Conservation (phyloP, 2,329 filamentous ascomycete species). For the Ascomycota sp. region DNA sequence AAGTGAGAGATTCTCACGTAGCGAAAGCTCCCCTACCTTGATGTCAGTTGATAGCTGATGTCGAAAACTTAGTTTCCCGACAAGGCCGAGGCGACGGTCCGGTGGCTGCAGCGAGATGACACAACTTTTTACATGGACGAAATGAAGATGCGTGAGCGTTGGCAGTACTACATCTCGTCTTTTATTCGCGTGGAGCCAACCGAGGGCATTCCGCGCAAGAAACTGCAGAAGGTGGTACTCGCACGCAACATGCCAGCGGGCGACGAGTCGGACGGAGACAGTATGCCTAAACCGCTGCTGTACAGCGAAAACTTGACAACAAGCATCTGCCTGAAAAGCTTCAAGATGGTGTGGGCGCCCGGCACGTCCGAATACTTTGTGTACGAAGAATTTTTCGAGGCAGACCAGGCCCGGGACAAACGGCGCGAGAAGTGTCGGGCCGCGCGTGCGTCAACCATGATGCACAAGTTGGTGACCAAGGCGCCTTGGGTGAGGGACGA, state of each 20-base stretch:
- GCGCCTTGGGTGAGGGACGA: conserved; percentile 62
- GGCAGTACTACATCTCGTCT: conserved; percentile 91
- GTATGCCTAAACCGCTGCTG: conserved; percentile 37
- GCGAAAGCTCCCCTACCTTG: neutral
- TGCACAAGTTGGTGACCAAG: conserved; percentile 68
- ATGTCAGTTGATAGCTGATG: conserved; percentile 7
- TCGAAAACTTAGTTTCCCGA: conserved; percentile 38
- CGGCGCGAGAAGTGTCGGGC: conserved; percentile 29
- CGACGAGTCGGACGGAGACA: conserved; percentile 43
- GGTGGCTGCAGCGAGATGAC: conserved; percentile 47
- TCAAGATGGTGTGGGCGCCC: conserved; percentile 59
- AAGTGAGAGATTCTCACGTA: conserved; percentile 21
- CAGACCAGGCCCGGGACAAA: conserved; percentile 41
- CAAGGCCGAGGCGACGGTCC: conserved; percentile 48
- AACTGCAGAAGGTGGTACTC: conserved; percentile 48
- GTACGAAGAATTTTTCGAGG: conserved; percentile 48
- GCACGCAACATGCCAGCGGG: conserved; percentile 46
- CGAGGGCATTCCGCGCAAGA: conserved; percentile 48
- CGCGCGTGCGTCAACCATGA: conserved; percentile 50
- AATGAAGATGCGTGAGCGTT: conserved; percentile 61
- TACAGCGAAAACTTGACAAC: conserved; percentile 50
- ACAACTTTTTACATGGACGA: conserved; percentile 76
- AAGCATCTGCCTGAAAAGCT: conserved; percentile 57
- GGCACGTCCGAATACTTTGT: conserved; percentile 50
- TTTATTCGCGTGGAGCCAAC: conserved; percentile 80